phyloP scores from a whole-genome alignment of 2,329 filamentous ascomycete species.

The Colletotrichum orbiculare region DNA sequence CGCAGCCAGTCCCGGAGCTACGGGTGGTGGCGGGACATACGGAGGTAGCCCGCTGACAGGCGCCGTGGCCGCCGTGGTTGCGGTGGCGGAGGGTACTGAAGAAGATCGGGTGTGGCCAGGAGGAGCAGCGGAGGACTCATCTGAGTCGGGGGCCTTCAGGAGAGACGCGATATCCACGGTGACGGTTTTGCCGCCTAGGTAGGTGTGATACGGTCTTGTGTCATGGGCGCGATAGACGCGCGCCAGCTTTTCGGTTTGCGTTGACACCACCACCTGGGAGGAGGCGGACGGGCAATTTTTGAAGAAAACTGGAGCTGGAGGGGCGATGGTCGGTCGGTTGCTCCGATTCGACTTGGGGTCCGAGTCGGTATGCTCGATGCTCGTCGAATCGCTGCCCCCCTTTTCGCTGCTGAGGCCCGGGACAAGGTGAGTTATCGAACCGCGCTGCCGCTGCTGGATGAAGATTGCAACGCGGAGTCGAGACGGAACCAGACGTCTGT shows the following conservation, averaged over 20 bases:
- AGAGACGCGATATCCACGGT: constrained; percentile 96
- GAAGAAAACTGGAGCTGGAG: constrained; percentile 6
- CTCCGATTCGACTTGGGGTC: constrained; percentile 13
- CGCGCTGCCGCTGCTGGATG: neutral
- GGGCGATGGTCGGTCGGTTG: constrained; percentile 23
- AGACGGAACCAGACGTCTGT: constrained; percentile 1
- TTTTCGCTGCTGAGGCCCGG: constrained; percentile 10
- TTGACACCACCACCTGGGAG: constrained; percentile 22
- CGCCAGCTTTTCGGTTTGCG: constrained; percentile 36
- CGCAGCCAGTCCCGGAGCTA: constrained; percentile 47
- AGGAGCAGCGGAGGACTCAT: constrained; percentile 71
- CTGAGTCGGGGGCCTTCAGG: constrained; percentile 80
- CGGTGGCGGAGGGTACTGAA: constrained; percentile 46
- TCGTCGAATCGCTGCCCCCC: constrained; percentile 7
- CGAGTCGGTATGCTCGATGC: constrained; percentile 19
- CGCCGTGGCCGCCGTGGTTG: constrained; percentile 38
- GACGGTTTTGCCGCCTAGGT: constrained; percentile 61
- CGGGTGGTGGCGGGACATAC: constrained; percentile 40
- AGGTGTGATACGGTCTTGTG: constrained; percentile 40
- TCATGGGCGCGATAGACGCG: constrained; percentile 46
- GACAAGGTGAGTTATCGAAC: constrained; percentile 16
- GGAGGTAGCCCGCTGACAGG: constrained; percentile 36
- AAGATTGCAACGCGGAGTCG: neutral
- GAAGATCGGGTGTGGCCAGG: constrained; percentile 51
- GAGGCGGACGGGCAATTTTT: constrained; percentile 21